A percentile compares a stretch with the other conserved stretches of the same genome.
Evolutionary conservation across 441 rosid species (phyloP).

Genomic region (Eutrema salsugineum): DNA sequence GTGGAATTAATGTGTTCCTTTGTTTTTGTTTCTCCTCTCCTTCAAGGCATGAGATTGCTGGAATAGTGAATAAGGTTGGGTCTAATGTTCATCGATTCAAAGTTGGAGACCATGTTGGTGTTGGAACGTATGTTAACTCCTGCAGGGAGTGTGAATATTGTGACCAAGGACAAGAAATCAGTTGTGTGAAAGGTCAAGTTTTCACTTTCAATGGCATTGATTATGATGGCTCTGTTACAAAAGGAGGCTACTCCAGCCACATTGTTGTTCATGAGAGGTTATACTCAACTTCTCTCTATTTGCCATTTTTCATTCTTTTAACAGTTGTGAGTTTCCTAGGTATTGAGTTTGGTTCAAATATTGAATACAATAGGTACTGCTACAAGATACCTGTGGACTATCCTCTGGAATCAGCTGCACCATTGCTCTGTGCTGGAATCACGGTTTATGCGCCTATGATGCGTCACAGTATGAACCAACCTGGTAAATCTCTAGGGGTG

Average conservation of each 20-base stretch:
- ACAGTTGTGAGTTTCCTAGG: background rate
- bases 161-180: constrained; percentile 46
- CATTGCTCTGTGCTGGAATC: constrained; percentile 88
- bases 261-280: constrained; percentile 78
- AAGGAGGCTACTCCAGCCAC: constrained; percentile 83
- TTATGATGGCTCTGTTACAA: constrained; percentile 69
- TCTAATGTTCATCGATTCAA: constrained; percentile 58
- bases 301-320: background rate
- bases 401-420: constrained; percentile 79
- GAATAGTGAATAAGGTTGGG: constrained; percentile 75
- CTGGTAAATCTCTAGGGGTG: constrained; percentile 80
- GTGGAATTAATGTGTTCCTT: background rate
- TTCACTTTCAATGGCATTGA: constrained; percentile 68
- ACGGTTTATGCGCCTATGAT: constrained; percentile 88
- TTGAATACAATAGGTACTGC: constrained; percentile 60
- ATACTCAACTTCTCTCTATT: constrained; percentile 1
- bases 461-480: constrained; percentile 78
- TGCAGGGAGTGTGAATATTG: constrained; percentile 79
- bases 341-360: background rate
- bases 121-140: constrained; percentile 83
- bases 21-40: background rate
- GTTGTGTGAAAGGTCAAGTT: constrained; percentile 54
- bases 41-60: constrained; percentile 82
- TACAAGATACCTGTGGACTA: constrained; percentile 61
- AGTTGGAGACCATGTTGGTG: constrained; percentile 82